phyloP scores from a whole-genome alignment of 495 filamentous ascomycete genomes.

The Penicillium psychrofluorescens region DNA sequence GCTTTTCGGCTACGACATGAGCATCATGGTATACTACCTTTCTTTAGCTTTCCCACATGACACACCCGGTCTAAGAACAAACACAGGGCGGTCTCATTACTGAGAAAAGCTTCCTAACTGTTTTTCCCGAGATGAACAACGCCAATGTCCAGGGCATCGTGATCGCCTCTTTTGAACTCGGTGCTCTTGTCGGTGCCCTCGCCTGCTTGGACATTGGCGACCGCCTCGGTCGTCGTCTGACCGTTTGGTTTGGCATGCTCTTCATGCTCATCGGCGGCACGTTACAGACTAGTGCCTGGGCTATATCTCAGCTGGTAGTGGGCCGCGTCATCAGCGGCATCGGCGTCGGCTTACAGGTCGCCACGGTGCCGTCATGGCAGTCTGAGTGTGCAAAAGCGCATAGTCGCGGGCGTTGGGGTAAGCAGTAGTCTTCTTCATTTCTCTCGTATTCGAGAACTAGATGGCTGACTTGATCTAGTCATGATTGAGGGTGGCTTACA shows the following conservation, averaged over 20 bases:
- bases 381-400: too few relatives aligned
- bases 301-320: too few relatives aligned
- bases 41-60: neutral
- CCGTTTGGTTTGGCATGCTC: too few relatives aligned
- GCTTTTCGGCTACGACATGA: slow-evolving; percentile 9
- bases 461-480: too few relatives aligned
- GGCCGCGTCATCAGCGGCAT: too few relatives aligned
- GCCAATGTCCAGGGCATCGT: slow-evolving; percentile 4
- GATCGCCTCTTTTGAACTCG: slow-evolving; percentile 6
- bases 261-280: too few relatives aligned
- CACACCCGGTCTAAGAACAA: neutral
- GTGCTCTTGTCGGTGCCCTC: slow-evolving; percentile 6
- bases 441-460: too few relatives aligned
- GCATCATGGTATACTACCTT: slow-evolving; percentile 5
- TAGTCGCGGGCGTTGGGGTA: neutral
- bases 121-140: slow-evolving; percentile 1
- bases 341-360: too few relatives aligned
- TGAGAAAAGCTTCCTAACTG: neutral
- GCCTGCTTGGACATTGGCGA: slow-evolving; percentile 2
- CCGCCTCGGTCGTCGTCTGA: slow-evolving; percentile 1
- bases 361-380: too few relatives aligned
- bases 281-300: too few relatives aligned
- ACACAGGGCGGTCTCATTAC: too few relatives aligned
- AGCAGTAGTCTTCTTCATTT: neutral
- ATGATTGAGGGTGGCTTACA: neutral